These are phyloP conservation scores for Ilex aquifolium DNA, from an alignment of 257 asterid species.

Conservation along the genomic window DNA sequence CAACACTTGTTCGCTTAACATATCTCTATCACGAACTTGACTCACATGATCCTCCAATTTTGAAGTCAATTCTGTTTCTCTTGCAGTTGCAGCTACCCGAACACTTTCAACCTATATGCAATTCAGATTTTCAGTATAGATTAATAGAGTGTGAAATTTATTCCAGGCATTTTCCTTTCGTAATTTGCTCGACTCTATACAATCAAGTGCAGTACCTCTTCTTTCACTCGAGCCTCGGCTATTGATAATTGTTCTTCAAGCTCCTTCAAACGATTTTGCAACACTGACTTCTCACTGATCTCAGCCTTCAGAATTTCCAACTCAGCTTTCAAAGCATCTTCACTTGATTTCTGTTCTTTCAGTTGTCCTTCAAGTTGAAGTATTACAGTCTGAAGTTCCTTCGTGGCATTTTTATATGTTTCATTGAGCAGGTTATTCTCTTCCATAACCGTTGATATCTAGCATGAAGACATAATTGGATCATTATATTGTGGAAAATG, in stretches of 20 bases:
- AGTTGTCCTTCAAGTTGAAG: conserved; percentile 63
- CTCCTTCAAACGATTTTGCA: conserved; percentile 52
- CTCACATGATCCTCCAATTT: background rate
- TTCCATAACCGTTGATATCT: conserved; percentile 68
- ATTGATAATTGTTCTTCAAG: conserved; percentile 54
- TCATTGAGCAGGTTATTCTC: conserved; percentile 64
- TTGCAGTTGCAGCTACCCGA: background rate
- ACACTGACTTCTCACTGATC: conserved; percentile 39
- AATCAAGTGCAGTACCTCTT: conserved; percentile 40
- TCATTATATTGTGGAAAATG: background rate
- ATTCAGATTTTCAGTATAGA: background rate
- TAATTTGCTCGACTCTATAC: conserved; percentile 4
- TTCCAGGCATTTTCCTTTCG: background rate
- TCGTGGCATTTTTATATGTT: conserved; percentile 59
- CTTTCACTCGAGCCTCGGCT: conserved; percentile 37
- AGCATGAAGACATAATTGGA: conserved; percentile 4
- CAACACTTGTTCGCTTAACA: too few species aligned
- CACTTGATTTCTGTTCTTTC: conserved; percentile 54
- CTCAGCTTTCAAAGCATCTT: conserved; percentile 51
- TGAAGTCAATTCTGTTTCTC: background rate
- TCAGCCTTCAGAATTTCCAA: conserved; percentile 48
- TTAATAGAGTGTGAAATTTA: background rate
- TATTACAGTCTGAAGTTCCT: conserved; percentile 64
- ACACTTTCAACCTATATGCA: background rate
- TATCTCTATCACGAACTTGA: background rate